phyloP scores from a whole-genome alignment of 768 basidiomycete species.

The Lyophyllum decastes region DNA sequence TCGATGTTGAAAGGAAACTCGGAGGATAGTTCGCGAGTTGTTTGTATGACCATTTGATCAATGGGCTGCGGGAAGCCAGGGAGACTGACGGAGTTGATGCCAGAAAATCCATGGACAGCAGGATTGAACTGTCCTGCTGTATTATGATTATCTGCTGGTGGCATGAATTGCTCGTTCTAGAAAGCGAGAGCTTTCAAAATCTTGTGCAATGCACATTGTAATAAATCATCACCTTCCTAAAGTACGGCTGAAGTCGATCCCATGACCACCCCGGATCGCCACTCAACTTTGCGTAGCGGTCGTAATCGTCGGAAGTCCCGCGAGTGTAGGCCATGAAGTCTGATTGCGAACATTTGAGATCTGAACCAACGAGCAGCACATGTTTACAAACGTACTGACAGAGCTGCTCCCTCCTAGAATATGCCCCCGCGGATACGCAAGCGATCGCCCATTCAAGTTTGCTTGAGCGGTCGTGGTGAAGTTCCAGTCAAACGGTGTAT shows the following conservation, averaged over 20 bases:
- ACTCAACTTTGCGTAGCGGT: constrained; percentile 24
- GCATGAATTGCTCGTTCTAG: not conserved
- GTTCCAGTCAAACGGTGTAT: constrained; percentile 26
- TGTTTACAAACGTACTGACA: constrained; percentile 17
- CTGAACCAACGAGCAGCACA: not conserved
- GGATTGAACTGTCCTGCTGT: constrained; percentile 26
- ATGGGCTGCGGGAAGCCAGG: not conserved
- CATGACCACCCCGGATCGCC: constrained; percentile 30
- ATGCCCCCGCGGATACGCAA: constrained; percentile 24
- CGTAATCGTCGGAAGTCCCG: constrained; percentile 26
- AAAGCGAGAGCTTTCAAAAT: constrained; percentile 4
- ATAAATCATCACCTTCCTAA: not conserved
- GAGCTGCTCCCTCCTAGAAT: constrained; percentile 26
- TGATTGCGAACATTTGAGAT: constrained; percentile 9
- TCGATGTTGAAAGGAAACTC: constrained; percentile 1
- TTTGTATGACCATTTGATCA: not conserved
- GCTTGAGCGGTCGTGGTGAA: constrained; percentile 26
- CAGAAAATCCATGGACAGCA: not conserved
- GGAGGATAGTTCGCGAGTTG: not conserved
- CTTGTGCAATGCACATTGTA: too few species aligned
- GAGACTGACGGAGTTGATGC: not conserved
- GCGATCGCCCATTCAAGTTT: constrained; percentile 16
- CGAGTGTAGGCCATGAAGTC: constrained; percentile 11
- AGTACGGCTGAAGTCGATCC: constrained; percentile 20
- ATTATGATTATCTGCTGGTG: not conserved